These are phyloP conservation scores for Mycena belliarum DNA, from an alignment of 768 basidiomycete species.

Conservation along the genomic window DNA sequence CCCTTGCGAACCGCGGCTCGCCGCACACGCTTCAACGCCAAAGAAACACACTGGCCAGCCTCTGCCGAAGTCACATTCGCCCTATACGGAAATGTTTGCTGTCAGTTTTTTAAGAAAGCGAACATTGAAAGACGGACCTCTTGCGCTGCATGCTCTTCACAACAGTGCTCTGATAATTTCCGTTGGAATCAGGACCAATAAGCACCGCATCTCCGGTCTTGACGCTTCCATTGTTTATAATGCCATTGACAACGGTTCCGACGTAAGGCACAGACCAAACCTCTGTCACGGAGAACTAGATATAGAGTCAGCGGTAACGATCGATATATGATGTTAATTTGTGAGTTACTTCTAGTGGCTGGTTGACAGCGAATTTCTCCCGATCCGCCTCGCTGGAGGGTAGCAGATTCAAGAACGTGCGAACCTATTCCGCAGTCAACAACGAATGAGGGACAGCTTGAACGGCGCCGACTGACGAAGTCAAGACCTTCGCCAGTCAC, in stretches of 20 bases:
- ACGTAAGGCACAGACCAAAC: constrained; percentile 89
- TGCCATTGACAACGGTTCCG: constrained; percentile 83
- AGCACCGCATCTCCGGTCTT: constrained; percentile 81
- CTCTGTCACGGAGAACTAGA: constrained; percentile 81
- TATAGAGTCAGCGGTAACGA: background rate
- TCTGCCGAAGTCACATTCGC: constrained; percentile 83
- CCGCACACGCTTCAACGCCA: constrained; percentile 89
- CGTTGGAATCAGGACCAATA: constrained; percentile 91
- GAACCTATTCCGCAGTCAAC: constrained; percentile 47
- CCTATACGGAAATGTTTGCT: constrained; percentile 38
- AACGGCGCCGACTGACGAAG: constrained; percentile 46
- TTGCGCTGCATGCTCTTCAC: constrained; percentile 96
- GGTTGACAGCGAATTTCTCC: constrained; percentile 77
- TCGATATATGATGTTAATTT: background rate
- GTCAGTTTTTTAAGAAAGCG: background rate
- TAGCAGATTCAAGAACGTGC: constrained; percentile 88
- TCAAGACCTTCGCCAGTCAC: constrained; percentile 93
- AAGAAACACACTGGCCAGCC: constrained; percentile 93
- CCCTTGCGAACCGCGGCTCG: constrained; percentile 86
- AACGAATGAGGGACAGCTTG: background rate
- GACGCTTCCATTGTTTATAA: constrained; percentile 72
- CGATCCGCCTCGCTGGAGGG: constrained; percentile 85
- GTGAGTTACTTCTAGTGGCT: constrained; percentile 75
- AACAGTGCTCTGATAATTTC: constrained; percentile 76
- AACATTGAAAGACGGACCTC: constrained; percentile 45